Evolutionary conservation across 768 basidiomycete genomes (phyloP).

Genomic region (Lactarius evosmus): DNA sequence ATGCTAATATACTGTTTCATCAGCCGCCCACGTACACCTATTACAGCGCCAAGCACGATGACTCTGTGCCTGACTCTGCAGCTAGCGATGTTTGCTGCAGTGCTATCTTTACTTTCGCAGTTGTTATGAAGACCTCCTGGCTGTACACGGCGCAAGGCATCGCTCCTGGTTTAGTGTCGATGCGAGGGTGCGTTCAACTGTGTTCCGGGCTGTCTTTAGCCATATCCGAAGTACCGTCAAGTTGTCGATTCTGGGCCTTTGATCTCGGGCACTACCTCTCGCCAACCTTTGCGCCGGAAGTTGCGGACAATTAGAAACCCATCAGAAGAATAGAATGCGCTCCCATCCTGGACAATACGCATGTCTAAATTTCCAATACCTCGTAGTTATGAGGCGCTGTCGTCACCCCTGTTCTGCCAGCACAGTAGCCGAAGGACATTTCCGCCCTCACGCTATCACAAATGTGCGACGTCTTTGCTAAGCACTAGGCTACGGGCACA

Average conservation of each 20-base stretch:
- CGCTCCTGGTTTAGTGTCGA: not conserved
- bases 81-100: not conserved
- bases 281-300: not conserved
- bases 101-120: not conserved
- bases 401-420: not conserved
- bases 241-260: not conserved
- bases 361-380: not conserved
- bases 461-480: not conserved
- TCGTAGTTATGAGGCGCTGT: not conserved
- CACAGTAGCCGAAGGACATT: not conserved
- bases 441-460: not conserved
- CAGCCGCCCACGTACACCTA: not conserved
- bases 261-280: not conserved
- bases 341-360: not conserved
- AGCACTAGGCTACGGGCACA: not conserved
- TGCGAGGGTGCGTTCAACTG: not conserved
- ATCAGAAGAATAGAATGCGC: not conserved
- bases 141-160: not conserved
- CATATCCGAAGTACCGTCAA: not conserved
- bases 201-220: not conserved
- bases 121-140: not conserved
- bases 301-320: conserved; percentile 10
- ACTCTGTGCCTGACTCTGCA: not conserved
- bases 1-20: not conserved
- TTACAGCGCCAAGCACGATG: not conserved